phyloP scores from a whole-genome alignment of 2,329 filamentous ascomycete genomes.

The Mycocentrospora acerina region DNA sequence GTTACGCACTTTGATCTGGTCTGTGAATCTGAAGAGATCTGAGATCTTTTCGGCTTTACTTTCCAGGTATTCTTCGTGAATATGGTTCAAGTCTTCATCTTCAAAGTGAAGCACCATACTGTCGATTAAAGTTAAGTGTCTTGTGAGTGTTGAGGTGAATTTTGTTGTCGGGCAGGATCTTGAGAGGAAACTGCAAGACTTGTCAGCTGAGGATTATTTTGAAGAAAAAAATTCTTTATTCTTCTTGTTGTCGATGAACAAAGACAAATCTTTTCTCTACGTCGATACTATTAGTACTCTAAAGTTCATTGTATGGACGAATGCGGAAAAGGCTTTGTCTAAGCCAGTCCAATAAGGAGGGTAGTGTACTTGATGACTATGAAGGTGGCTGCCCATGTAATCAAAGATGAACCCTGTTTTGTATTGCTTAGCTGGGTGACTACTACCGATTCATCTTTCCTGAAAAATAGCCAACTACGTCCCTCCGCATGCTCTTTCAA shows the following conservation, averaged over 20 bases:
- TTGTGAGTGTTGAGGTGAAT: not conserved
- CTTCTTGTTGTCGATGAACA: no score
- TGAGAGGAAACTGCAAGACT: not conserved
- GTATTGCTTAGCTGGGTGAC: not conserved
- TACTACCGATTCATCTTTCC: not conserved
- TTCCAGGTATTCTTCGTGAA: constrained; percentile 15
- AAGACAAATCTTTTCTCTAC: no score
- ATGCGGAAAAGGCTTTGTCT: no score
- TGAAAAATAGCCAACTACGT: no score
- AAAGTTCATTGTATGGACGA: no score
- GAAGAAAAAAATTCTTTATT: no score
- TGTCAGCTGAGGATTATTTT: no score
- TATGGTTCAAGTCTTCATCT: constrained; percentile 8
- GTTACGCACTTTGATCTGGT: constrained; percentile 7
- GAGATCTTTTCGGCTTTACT: constrained; percentile 1
- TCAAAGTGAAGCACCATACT: constrained; percentile 15
- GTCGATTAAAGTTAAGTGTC: not conserved
- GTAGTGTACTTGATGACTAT: no score
- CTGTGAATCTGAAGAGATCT: not conserved
- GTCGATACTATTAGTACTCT: no score
- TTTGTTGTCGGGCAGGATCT: not conserved
- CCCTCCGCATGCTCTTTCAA: constrained; percentile 77
- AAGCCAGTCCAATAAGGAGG: no score
- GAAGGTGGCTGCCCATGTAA: no score
- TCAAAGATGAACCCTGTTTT: not conserved